Conservation (phyloP, 78 protist species). For the Acrasis kona region DNA sequence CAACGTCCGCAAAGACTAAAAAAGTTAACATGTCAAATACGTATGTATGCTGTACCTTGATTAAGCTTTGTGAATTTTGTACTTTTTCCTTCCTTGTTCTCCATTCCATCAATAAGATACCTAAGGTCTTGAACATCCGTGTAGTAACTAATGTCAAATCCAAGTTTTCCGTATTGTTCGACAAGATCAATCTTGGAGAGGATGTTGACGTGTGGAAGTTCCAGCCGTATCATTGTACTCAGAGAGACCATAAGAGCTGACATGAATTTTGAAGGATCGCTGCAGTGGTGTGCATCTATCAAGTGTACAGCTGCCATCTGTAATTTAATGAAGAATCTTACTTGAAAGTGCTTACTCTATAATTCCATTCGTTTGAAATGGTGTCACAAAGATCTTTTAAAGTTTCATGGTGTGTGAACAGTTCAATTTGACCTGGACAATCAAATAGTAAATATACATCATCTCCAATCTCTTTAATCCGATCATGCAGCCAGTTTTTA, state of each 20-base stretch:
- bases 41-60: no score
- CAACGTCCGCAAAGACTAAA: conserved; percentile 46
- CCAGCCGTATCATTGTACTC: conserved; percentile 69
- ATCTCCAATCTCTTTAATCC: neutral
- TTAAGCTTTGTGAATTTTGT: conserved; percentile 19
- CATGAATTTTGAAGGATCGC: conserved; percentile 75
- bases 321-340: neutral
- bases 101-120: neutral
- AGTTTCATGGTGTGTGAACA: conserved; percentile 81
- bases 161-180: conserved; percentile 51
- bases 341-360: conserved; percentile 36
- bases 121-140: conserved; percentile 53
- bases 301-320: conserved; percentile 57
- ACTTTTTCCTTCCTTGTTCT: neutral
- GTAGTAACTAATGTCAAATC: conserved; percentile 70
- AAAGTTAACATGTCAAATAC: no score
- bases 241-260: conserved; percentile 78
- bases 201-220: conserved; percentile 91
- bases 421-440: conserved; percentile 97
- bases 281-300: conserved; percentile 68
- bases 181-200: conserved; percentile 90
- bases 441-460: conserved; percentile 70
- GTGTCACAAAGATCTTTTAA: conserved; percentile 48
- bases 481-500: conserved; percentile 83
- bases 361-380: conserved; percentile 50